Conservation (phyloP, 495 filamentous ascomycete species). For the Daldinia vernicosa region DNA sequence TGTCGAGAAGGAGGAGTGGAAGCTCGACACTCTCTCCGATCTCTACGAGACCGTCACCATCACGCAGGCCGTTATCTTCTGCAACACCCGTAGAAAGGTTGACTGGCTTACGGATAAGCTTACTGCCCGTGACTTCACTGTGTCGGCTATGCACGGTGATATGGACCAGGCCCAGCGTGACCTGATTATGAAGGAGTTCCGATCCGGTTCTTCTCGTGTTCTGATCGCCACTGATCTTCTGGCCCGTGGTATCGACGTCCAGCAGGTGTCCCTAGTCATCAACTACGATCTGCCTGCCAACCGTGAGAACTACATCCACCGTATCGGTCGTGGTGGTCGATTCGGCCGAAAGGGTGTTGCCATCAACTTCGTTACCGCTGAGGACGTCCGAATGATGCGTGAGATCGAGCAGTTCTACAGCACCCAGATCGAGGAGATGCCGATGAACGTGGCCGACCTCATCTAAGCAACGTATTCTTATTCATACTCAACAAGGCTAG, state of each 20-base stretch:
- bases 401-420: conserved; percentile 91
- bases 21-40: conserved; percentile 98
- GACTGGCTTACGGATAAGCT: conserved; percentile 99
- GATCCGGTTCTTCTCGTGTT: conserved; percentile 95
- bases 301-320: conserved; percentile 99
- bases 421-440: conserved; percentile 87
- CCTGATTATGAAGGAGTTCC: conserved; percentile 99
- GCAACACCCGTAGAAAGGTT: conserved; percentile 99
- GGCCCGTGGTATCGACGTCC: conserved; percentile 99
- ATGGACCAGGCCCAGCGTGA: conserved; percentile 98
- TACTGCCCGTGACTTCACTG: conserved; percentile 96
- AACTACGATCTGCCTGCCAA: conserved; percentile 99
- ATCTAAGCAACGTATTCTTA: conserved; percentile 51
- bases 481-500: conserved; percentile 13
- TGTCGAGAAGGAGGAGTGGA: conserved; percentile 99
- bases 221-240: conserved; percentile 96
- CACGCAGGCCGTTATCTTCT: conserved; percentile 99
- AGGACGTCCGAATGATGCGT: conserved; percentile 98
- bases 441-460: conserved; percentile 82
- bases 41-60: conserved; percentile 99
- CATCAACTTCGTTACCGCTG: conserved; percentile 99
- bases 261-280: conserved; percentile 99
- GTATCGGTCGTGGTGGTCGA: conserved; percentile 97
- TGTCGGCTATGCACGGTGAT: conserved; percentile 99
- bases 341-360: conserved; percentile 99